Evolutionary conservation across 768 basidiomycete genomes (phyloP).

Genomic region (Tricholoma matsutake): DNA sequence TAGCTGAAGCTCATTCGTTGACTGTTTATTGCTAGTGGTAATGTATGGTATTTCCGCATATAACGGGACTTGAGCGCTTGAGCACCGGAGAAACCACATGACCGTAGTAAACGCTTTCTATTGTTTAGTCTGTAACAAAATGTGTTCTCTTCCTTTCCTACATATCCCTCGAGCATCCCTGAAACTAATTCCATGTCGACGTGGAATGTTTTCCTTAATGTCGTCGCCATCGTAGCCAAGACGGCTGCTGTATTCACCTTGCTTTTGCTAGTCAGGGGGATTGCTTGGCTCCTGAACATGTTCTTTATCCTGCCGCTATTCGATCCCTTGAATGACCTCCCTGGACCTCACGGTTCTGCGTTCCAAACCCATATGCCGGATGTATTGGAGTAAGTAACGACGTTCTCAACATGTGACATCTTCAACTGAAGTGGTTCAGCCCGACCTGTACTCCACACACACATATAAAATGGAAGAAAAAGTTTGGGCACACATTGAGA

Average conservation of each 20-base stretch:
- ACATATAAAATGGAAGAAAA: constrained; percentile 41
- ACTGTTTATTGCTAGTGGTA: no score
- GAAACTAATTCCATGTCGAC: constrained; percentile 11
- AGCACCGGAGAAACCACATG: no score
- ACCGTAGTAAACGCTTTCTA: no score
- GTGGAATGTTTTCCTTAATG: neutral
- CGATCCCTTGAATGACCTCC: constrained; percentile 47
- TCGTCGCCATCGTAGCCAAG: constrained; percentile 21
- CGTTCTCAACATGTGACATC: neutral
- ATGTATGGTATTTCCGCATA: no score
- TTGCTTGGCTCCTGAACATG: constrained; percentile 41
- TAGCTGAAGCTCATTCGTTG: neutral
- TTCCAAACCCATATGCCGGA: constrained; percentile 44
- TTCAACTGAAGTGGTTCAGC: constrained; percentile 23
- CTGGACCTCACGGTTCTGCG: constrained; percentile 42
- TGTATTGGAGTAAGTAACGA: constrained; percentile 41
- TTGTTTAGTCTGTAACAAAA: no score
- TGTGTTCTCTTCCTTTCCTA: neutral
- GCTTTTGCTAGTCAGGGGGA: constrained; percentile 32
- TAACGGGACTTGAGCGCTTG: no score
- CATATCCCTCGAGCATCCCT: neutral
- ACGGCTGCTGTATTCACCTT: constrained; percentile 25
- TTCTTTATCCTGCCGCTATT: constrained; percentile 40
- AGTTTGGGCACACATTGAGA: constrained; percentile 48
- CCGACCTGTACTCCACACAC: constrained; percentile 39